Base-by-base conservation (phyloP, 2,329 filamentous ascomycete species). In the Xylaria sp. region DNA sequence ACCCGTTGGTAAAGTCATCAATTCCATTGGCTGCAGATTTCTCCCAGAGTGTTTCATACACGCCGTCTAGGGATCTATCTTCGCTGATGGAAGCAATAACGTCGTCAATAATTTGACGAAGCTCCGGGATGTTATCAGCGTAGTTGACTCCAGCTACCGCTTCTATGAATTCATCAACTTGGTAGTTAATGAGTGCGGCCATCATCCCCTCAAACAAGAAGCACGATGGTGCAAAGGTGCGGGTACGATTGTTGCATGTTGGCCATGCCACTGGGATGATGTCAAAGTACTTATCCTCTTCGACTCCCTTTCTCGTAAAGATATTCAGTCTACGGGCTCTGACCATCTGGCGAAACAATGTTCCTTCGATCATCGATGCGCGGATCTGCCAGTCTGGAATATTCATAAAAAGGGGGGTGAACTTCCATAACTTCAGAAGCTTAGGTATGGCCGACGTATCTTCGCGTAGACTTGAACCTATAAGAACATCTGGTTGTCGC, bases 151-250 rank as follows among this genome's bases (percentile, higher is more conserved):
- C 70, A 0, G 67, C 66, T 4, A 62, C 48, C 13, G 57, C 63
- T 51, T 74, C 69, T 66, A 74, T 72, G 52, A 66, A 73, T 51
- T 74, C 72, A 51, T 73, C 71, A 8, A 60, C 67, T 31, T 72
- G 69, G 20, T 57, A 74, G 31, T 65, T 69, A 2, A 72, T 57
- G 15, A 71, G 59, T 3, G 67, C 69, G 44, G 69, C 50, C 10
- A 63, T 37, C 72, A 73, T 72, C 65, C 70, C 66, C 46, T 74
- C 71, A 39, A 54, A 73, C 15, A 72, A 44, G 20, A 64, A 72
- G 23, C 63, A 56, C 12, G 71, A 46, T 1, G 71, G 50, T 3
- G 63, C 67, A 25, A 66, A 70, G 2, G 60, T 59, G 3, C 41
- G 48, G 12, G 18, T 41, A 4, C 66, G 57, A 31, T 70, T 66